A percentile compares a stretch with the other conserved stretches of the same genome.
These are phyloP conservation scores for Pythium myriotylum DNA, from an alignment of 352 stramenopile species.

Conservation along the genomic window DNA sequence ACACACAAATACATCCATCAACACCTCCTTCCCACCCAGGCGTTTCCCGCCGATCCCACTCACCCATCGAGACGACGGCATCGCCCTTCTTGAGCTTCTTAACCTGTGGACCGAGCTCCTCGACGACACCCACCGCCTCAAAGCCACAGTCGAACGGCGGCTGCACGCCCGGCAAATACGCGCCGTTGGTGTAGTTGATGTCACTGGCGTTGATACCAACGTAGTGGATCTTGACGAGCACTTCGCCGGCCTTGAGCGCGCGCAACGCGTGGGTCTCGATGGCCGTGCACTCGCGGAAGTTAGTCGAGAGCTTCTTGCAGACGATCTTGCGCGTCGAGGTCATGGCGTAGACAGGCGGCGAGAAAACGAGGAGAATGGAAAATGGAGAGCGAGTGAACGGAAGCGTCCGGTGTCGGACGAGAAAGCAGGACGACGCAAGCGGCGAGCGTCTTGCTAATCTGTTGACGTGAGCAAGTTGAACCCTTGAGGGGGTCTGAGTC, in stretches of 20 bases:
- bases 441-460: constrained; percentile 10
- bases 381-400: background rate
- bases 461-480: constrained; percentile 28
- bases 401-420: background rate
- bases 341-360: too few species aligned
- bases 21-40: too few species aligned
- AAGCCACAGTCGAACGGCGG: constrained; percentile 61
- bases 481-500: constrained; percentile 8
- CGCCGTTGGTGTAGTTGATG: constrained; percentile 65
- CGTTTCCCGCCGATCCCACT: constrained; percentile 3
- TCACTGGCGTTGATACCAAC: constrained; percentile 50
- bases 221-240: constrained; percentile 51
- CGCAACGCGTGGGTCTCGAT: constrained; percentile 57
- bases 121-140: constrained; percentile 44
- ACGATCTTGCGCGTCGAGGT: constrained; percentile 80
- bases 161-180: constrained; percentile 47
- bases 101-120: constrained; percentile 33
- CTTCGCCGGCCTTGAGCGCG: constrained; percentile 44
- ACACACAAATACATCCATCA: too few species aligned
- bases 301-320: constrained; percentile 77
- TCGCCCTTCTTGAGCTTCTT: constrained; percentile 49
- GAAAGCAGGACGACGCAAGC: constrained; percentile 1
- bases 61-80: constrained; percentile 45
- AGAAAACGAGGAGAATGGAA: too few species aligned
- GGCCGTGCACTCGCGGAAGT: constrained; percentile 75